A percentile compares a stretch with the other conserved stretches of the same genome.
These are phyloP conservation scores for Persicaria maculosa DNA, from an alignment of 148 eudicot genomes.

Conservation along the genomic window DNA sequence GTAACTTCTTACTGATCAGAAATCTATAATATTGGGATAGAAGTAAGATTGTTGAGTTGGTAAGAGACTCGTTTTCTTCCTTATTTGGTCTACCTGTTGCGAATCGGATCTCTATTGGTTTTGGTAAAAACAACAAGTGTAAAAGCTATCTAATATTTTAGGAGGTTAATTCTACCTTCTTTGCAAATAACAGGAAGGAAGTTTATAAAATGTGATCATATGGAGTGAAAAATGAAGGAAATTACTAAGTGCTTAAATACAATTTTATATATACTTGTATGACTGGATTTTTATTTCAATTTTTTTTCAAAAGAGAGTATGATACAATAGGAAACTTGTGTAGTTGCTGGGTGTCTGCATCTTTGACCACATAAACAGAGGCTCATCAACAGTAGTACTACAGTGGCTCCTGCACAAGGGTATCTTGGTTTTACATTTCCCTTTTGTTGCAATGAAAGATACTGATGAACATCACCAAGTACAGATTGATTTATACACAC, in stretches of 20 bases:
- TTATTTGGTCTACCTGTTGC: too few relatives aligned
- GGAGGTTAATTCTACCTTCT: too few relatives aligned
- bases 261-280: too few relatives aligned
- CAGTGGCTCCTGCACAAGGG: neutral
- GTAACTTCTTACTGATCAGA: neutral
- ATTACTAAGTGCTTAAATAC: neutral
- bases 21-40: neutral
- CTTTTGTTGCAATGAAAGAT: neutral
- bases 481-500: neutral
- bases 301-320: neutral
- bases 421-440: constrained; percentile 7
- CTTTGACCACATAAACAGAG: neutral
- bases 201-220: neutral
- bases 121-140: too few relatives aligned
- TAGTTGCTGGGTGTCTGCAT: constrained; percentile 5
- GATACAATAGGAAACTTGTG: neutral
- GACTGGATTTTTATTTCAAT: too few relatives aligned
- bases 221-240: neutral
- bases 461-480: neutral
- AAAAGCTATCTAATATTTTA: too few relatives aligned
- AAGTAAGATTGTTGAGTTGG: neutral
- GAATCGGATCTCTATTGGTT: too few relatives aligned
- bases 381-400: neutral
- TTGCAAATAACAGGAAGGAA: too few relatives aligned
- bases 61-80: too few relatives aligned